phyloP scores from a whole-genome alignment of 306 rosid genomes.

The Glycine soja region DNA sequence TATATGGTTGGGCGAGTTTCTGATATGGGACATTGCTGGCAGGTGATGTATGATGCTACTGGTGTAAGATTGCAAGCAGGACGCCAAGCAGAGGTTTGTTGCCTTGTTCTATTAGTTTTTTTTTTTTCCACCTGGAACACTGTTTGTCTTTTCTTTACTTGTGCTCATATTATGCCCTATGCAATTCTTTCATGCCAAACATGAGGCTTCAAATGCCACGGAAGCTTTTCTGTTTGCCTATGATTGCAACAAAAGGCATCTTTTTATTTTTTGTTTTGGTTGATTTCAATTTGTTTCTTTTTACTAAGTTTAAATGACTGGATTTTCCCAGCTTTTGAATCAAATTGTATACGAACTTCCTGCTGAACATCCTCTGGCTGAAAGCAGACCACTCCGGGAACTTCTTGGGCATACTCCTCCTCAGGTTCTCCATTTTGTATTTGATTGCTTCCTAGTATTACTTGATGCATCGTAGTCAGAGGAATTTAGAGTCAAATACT shows the following conservation, averaged over 20 bases:
- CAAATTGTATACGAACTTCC: conserved; percentile 98
- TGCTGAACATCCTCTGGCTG: conserved; percentile 97
- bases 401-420: conserved; percentile 99
- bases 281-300: conserved; percentile 20
- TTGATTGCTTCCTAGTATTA: conserved; percentile 33
- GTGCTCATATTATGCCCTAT: background rate
- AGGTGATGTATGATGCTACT: conserved; percentile 99
- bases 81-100: conserved; percentile 98
- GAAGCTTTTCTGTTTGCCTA: conserved; percentile 41
- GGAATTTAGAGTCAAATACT: too few relatives aligned
- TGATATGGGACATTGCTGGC: conserved; percentile 58
- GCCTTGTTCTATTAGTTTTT: conserved; percentile 32
- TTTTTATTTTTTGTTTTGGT: conserved; percentile 24
- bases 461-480: conserved; percentile 20
- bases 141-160: conserved; percentile 20
- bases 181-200: conserved; percentile 15
- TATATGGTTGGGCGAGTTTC: conserved; percentile 37
- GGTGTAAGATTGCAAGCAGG: conserved; percentile 99
- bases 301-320: conserved; percentile 38
- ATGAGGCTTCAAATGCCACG: conserved; percentile 31
- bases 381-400: conserved; percentile 94
- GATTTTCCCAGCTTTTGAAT: conserved; percentile 72
- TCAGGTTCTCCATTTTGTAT: conserved; percentile 65
- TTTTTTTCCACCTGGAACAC: background rate
- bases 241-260: background rate